These are phyloP conservation scores for Penstemon davidsonii DNA, from an alignment of 257 asterid genomes.

Conservation along the genomic window DNA sequence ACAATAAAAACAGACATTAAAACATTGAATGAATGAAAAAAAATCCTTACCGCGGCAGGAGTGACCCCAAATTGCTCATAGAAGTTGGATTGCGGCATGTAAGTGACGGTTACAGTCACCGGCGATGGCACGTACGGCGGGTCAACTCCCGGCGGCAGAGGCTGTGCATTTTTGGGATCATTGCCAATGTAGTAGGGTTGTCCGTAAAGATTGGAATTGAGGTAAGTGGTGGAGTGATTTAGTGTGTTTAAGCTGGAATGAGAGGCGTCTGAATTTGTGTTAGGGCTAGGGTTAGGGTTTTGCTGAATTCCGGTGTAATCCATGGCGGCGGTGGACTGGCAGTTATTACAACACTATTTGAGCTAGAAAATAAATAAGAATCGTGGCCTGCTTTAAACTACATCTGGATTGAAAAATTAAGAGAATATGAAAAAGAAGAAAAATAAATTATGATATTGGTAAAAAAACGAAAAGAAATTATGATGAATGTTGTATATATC, in stretches of 20 bases:
- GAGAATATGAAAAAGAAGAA: too few relatives aligned
- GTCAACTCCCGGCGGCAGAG: conserved; percentile 43
- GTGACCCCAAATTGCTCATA: conserved; percentile 26
- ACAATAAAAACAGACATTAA: background rate
- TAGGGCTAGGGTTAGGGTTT: conserved; percentile 41
- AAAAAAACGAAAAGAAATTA: too few relatives aligned
- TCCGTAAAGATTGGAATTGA: conserved; percentile 20
- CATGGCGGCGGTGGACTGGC: conserved; percentile 27
- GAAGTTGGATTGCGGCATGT: conserved; percentile 37
- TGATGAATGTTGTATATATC: background rate
- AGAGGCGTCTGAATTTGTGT: background rate
- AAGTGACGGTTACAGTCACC: conserved; percentile 15
- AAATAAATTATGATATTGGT: too few relatives aligned
- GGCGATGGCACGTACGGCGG: conserved; percentile 32
- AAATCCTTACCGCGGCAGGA: conserved; percentile 34
- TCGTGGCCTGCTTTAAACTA: background rate
- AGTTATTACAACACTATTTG: conserved; percentile 11
- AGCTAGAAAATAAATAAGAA: background rate
- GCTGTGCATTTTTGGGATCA: conserved; percentile 22
- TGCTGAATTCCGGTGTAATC: conserved; percentile 33
- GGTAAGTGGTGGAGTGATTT: background rate
- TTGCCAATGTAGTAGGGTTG: background rate
- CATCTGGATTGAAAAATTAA: too few relatives aligned
- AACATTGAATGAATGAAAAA: background rate
- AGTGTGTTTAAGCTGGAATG: too few relatives aligned